Percentiles rank a stretch among this genome's conserved stretches.
Conservation (phyloP, 1,139 yeast species). For the Yamadazyma blattariae region DNA sequence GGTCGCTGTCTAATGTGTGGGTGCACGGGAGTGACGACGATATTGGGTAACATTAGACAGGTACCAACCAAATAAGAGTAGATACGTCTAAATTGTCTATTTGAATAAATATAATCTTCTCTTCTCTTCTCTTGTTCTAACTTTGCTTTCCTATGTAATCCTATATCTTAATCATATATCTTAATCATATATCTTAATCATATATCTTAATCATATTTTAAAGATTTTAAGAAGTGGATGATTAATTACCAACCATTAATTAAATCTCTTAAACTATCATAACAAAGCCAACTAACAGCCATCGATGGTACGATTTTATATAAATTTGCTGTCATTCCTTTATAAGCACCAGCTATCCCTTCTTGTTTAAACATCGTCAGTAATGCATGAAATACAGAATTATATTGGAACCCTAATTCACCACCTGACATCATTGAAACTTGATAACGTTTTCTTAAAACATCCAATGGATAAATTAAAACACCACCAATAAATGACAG, state of each 20-base stretch:
- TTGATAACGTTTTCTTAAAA: conserved; percentile 84
- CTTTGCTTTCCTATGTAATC: too few relatives aligned
- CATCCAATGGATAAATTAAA: conserved; percentile 85
- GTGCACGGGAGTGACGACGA: too few relatives aligned
- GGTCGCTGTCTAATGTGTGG: neutral
- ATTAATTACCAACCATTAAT: conserved; percentile 32
- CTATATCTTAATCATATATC: too few relatives aligned
- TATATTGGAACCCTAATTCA: conserved; percentile 77
- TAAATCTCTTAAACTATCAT: conserved; percentile 59
- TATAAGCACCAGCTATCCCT: conserved; percentile 80
- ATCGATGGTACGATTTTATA: conserved; percentile 91
- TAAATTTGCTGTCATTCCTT: conserved; percentile 84
- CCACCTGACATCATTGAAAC: conserved; percentile 82
- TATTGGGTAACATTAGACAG: too few relatives aligned
- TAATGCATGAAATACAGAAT: conserved; percentile 70
- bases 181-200: too few relatives aligned
- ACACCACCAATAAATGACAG: conserved; percentile 73
- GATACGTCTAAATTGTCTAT: too few relatives aligned
- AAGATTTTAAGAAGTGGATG: too few relatives aligned
- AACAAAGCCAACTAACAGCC: conserved; percentile 93
- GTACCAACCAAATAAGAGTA: too few relatives aligned
- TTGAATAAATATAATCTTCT: too few relatives aligned
- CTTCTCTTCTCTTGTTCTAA: too few relatives aligned
- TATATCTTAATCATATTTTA: too few relatives aligned
- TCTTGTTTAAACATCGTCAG: conserved; percentile 64